These are phyloP conservation scores for Suillus decipiens DNA, from an alignment of 768 basidiomycete species.

Conservation along the genomic window DNA sequence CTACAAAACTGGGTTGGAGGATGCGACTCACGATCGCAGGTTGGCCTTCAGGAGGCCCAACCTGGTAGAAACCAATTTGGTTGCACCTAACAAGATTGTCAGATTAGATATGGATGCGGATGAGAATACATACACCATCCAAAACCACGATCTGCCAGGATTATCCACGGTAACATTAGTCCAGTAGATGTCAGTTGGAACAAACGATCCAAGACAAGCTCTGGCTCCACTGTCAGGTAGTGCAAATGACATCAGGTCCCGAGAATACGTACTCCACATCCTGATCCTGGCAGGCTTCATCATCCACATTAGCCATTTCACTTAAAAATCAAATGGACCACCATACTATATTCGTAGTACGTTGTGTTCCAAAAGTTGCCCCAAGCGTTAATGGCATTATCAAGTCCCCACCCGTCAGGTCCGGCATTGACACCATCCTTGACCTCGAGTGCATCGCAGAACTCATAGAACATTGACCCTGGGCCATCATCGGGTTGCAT, in stretches of 20 bases:
- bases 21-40: conserved; percentile 38
- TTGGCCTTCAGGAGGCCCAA: conserved; percentile 37
- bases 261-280: conserved; percentile 47
- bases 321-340: not conserved
- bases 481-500: conserved; percentile 52
- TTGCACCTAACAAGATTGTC: conserved; percentile 51
- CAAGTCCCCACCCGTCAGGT: conserved; percentile 59
- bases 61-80: conserved; percentile 57
- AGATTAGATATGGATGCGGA: not conserved
- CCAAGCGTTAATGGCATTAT: conserved; percentile 63
- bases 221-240: conserved; percentile 39
- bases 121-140: conserved; percentile 56
- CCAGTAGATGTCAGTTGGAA: conserved; percentile 42
- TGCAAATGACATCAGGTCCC: not conserved
- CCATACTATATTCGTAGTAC: conserved; percentile 49
- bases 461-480: conserved; percentile 36
- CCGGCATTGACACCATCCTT: conserved; percentile 42
- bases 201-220: conserved; percentile 44
- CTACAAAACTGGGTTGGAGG: conserved; percentile 29
- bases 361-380: conserved; percentile 54
- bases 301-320: conserved; percentile 2
- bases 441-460: conserved; percentile 43
- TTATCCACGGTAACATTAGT: conserved; percentile 61
- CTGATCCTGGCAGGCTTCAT: conserved; percentile 50
- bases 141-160: conserved; percentile 61